Conservation (phyloP, 164 flowering plant genomes). For the Macadamia tetraphylla region DNA sequence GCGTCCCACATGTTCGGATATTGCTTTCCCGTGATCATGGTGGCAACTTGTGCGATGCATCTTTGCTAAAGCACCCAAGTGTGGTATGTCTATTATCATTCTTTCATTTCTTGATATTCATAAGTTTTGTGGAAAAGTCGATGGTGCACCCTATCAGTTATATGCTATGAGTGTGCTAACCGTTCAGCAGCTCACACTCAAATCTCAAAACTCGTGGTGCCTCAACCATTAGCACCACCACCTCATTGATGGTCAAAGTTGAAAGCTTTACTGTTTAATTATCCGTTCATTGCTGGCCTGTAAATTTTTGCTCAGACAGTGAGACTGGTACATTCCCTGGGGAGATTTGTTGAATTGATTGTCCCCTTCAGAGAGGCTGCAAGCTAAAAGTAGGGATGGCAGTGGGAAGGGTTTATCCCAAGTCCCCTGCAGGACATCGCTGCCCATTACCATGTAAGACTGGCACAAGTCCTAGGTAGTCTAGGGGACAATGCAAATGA, state of each 20-base stretch:
- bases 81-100: conserved; percentile 31
- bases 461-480: background rate
- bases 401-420: too few relatives aligned
- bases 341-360: too few relatives aligned
- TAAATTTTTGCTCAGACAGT: too few relatives aligned
- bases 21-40: conserved; percentile 43
- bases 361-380: too few relatives aligned
- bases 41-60: conserved; percentile 32
- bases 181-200: background rate
- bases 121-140: background rate
- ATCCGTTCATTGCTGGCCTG: background rate
- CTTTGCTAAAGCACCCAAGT: conserved; percentile 55
- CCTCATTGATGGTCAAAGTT: too few relatives aligned
- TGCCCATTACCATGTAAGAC: too few relatives aligned
- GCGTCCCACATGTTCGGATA: conserved; percentile 55
- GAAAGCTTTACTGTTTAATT: background rate
- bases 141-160: too few relatives aligned
- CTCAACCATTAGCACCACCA: background rate
- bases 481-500: too few relatives aligned
- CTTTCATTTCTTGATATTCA: background rate
- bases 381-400: too few relatives aligned
- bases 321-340: too few relatives aligned
- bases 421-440: too few relatives aligned
- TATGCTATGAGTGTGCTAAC: background rate
- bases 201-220: background rate